Percentiles rank a stretch among this genome's conserved stretches.
Conservation (phyloP, 2,329 filamentous ascomycete species). For the Gremmenia infestans region DNA sequence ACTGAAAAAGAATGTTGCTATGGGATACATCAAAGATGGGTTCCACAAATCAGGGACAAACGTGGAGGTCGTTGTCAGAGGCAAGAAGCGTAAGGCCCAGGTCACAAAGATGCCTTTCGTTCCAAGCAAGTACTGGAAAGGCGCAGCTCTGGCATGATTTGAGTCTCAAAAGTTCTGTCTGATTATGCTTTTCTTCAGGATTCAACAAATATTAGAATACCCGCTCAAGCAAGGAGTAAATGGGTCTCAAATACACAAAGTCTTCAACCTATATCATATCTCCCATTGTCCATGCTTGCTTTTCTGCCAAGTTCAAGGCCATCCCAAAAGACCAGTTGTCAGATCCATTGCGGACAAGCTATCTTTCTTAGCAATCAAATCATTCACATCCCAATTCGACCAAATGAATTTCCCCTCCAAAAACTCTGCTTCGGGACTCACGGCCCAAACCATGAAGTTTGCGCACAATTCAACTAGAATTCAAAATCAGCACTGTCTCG, state of each 20-base stretch:
- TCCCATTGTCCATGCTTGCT: not conserved
- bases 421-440: slow-evolving; percentile 37
- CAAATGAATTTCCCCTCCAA: slow-evolving; percentile 40
- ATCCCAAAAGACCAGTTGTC: not conserved
- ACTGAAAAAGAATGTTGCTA: slow-evolving; percentile 85
- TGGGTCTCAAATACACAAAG: not conserved
- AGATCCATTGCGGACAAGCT: not conserved
- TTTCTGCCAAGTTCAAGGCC: not conserved
- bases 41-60: slow-evolving; percentile 66
- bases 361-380: slow-evolving; percentile 18
- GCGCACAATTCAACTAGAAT: slow-evolving; percentile 7
- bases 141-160: slow-evolving; percentile 1
- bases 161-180: not conserved
- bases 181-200: not conserved
- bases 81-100: slow-evolving; percentile 59
- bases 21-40: slow-evolving; percentile 72
- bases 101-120: slow-evolving; percentile 71
- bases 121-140: slow-evolving; percentile 54
- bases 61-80: slow-evolving; percentile 58
- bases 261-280: not conserved
- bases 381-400: slow-evolving; percentile 45
- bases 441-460: slow-evolving; percentile 5
- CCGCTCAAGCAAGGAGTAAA: not conserved
- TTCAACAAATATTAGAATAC: not conserved
- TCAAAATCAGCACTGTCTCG: not conserved